Evolutionary conservation across 306 rosid species (phyloP).

Genomic region (Casuarina equisetifolia): DNA sequence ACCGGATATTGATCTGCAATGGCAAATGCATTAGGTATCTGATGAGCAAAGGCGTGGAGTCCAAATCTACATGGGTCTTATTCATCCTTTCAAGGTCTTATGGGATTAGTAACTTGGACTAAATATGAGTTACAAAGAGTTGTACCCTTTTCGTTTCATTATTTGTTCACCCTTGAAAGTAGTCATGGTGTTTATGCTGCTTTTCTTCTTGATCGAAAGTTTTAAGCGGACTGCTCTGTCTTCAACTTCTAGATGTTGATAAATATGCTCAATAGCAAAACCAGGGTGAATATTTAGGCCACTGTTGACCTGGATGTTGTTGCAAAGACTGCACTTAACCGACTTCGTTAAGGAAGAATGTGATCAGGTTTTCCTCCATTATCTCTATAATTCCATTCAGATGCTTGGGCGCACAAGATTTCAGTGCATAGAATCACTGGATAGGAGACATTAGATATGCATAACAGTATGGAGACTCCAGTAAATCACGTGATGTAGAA

Average conservation of each 20-base stretch:
- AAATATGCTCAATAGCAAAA: neutral
- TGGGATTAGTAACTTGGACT: neutral
- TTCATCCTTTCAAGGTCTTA: conserved; percentile 85
- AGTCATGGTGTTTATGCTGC: neutral
- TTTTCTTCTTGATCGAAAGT: neutral
- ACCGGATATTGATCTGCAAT: conserved; percentile 82
- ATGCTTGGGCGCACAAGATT: conserved; percentile 15
- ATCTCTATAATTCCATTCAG: conserved; percentile 11
- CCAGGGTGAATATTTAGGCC: conserved; percentile 35
- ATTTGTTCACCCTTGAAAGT: neutral
- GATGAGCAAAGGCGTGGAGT: conserved; percentile 97
- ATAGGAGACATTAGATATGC: neutral
- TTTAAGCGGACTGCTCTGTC: neutral
- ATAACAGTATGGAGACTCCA: neutral
- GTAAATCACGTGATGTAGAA: neutral
- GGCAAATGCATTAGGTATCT: conserved; percentile 98
- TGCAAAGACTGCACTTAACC: conserved; percentile 76
- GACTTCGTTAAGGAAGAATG: conserved; percentile 92
- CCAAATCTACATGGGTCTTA: conserved; percentile 96
- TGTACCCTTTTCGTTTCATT: neutral
- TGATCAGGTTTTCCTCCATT: conserved; percentile 64
- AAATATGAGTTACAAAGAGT: neutral
- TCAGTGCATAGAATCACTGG: conserved; percentile 14
- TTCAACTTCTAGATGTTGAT: neutral
- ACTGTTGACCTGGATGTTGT: conserved; percentile 96